Base-by-base conservation (phyloP, 257 asterid genomes). In the Scutellaria baicalensis region DNA sequence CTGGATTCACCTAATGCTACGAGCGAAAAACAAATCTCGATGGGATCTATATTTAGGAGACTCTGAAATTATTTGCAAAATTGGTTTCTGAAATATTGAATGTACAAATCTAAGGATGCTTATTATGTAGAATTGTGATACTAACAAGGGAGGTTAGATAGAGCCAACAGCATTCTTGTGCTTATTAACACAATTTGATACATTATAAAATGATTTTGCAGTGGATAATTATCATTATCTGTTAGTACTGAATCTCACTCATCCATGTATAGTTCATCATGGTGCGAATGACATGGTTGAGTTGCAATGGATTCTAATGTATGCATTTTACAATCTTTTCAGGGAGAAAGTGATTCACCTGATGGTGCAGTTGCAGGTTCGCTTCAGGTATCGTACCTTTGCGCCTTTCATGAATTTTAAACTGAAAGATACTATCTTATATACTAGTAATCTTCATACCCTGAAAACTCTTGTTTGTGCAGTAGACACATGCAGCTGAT, bases 261-360 rank as follows among this genome's bases (percentile, higher is more conserved):
- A 51, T 27, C 4, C 33, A 0, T 27, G 33, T 27, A 2, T 67
- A 59, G 36, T 38, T 48, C 39, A 9, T 35, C 8, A 20, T 20
- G 49, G 21, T 9, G 57, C 44, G 39, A 17, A 39, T 63, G 1
- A 23, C 60, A 47, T 64, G 18, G 20, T 64, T 6, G 75, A 27
- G 68, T 55, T 55, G 56, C 64, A 36, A 10, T 12, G 21, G 58
- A 35, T 75, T 50, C 42, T 63, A 17, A 56, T 47, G 13, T 51
- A 50, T 20, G 47, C 6, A 8, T 48, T 16, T 38, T 11, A 39
- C 59, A 45, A 52, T 45, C 14, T 35, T 64, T 76, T 52, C 84
- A 91, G 96, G 96, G 97, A 21, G 97, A 91, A 79, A 91, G 96
- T 69, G 95, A 91, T 79, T 84, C 88, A 18, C 89, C 97, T 48